phyloP scores from a whole-genome alignment of 1,284 basidiomycete genomes.

The Ustilago trichophora region DNA sequence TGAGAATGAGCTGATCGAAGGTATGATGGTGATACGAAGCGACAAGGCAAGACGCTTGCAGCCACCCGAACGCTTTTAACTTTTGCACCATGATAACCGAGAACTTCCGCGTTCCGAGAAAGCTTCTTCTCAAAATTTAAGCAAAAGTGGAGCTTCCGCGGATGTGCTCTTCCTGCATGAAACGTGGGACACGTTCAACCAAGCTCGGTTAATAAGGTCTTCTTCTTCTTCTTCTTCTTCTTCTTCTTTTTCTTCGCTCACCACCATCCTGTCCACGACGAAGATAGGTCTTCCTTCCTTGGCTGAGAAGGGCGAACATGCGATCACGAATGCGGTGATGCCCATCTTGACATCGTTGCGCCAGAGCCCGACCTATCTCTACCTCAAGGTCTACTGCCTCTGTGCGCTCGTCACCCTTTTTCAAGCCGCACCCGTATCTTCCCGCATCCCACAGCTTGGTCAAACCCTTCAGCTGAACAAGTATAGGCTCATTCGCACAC shows the following conservation, averaged over 20 bases:
- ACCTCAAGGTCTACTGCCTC: slow-evolving; percentile 61
- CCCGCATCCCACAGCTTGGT: slow-evolving; percentile 44
- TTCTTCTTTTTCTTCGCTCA: background rate
- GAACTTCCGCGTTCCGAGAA: too few species aligned
- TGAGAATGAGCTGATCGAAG: too few species aligned
- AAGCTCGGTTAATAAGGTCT: too few species aligned
- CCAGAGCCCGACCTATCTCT: slow-evolving; percentile 59
- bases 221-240: background rate
- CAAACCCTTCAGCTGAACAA: slow-evolving; percentile 34
- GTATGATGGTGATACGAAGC: too few species aligned
- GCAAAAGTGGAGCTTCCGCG: slow-evolving; percentile 7
- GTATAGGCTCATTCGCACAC: slow-evolving; percentile 24
- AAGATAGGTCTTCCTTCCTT: background rate
- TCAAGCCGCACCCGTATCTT: slow-evolving; percentile 56
- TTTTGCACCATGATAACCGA: too few species aligned
- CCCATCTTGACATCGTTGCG: slow-evolving; percentile 49
- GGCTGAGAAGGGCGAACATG: slow-evolving; percentile 5
- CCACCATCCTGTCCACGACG: too few species aligned
- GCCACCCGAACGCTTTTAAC: too few species aligned
- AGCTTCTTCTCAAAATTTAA: too few species aligned
- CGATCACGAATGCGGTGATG: slow-evolving; percentile 25
- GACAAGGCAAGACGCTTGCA: too few species aligned
- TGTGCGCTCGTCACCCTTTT: slow-evolving; percentile 61
- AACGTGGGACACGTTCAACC: slow-evolving; percentile 8
- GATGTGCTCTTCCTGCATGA: slow-evolving; percentile 7